A percentile compares a stretch with the other conserved stretches of the same genome.
Conservation (phyloP, 345 rosid genomes). For the Hevea brasiliensis region DNA sequence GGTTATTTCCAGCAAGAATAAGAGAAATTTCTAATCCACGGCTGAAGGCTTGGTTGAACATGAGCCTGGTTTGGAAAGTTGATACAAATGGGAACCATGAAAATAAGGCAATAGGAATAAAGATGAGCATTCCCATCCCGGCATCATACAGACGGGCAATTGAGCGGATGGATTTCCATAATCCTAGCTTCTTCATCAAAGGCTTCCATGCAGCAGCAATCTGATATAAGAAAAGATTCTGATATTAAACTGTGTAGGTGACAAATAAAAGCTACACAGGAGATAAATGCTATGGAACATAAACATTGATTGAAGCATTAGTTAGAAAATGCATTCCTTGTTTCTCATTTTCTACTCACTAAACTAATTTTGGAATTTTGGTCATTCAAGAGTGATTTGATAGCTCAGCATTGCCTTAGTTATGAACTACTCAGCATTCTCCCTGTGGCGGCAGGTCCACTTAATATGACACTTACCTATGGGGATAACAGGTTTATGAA, state of each 20-base stretch:
- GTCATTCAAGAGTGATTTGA: background rate
- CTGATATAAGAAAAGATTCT: slow-evolving; percentile 34
- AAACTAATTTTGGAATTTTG: background rate
- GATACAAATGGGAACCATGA: slow-evolving; percentile 98
- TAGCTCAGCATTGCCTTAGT: background rate
- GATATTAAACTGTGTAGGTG: background rate
- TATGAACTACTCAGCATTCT: background rate
- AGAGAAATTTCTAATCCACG: slow-evolving; percentile 91
- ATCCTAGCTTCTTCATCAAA: slow-evolving; percentile 58
- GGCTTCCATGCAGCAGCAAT: slow-evolving; percentile 97
- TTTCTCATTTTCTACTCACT: background rate
- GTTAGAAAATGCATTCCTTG: background rate
- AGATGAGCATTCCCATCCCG: slow-evolving; percentile 92
- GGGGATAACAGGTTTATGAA: no score
- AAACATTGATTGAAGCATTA: background rate
- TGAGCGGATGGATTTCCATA: slow-evolving; percentile 93
- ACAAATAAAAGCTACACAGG: background rate
- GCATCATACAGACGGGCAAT: slow-evolving; percentile 84
- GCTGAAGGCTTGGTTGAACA: slow-evolving; percentile 98
- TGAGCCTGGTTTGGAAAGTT: slow-evolving; percentile 94
- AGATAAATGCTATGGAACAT: background rate
- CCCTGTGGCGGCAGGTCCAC: background rate
- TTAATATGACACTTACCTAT: background rate
- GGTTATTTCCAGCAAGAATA: slow-evolving; percentile 95
- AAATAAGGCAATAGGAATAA: slow-evolving; percentile 73